A percentile compares a stretch with the other conserved stretches of the same genome.
phyloP scores from a whole-genome alignment of 2,329 filamentous ascomycete species.

The Aspergillus fructus region DNA sequence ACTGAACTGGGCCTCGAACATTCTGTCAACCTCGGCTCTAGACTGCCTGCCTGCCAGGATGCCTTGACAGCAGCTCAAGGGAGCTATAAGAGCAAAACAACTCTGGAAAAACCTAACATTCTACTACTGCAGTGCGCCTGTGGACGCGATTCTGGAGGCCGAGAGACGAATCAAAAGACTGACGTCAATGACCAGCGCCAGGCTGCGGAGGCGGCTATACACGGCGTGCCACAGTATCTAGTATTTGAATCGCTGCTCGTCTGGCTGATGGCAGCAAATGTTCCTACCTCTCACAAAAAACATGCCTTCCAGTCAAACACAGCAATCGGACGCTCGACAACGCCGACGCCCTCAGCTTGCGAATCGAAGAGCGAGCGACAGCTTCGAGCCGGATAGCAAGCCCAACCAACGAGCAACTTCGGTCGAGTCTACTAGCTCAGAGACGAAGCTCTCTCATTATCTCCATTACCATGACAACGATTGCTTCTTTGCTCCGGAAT shows the following conservation, averaged over 20 bases:
- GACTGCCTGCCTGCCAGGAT: neutral
- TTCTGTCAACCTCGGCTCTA: neutral
- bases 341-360: neutral
- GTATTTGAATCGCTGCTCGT: neutral
- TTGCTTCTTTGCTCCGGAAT: constrained; percentile 33
- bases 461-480: constrained; percentile 38
- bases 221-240: constrained; percentile 5
- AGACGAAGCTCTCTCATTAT: constrained; percentile 29
- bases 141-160: neutral
- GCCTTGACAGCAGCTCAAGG: neutral
- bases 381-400: neutral
- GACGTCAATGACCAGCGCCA: neutral
- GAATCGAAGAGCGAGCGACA: neutral
- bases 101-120: too few relatives aligned
- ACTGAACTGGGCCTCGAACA: neutral
- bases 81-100: neutral
- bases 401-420: constrained; percentile 5
- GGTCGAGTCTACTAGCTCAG: constrained; percentile 10
- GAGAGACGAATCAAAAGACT: constrained; percentile 1
- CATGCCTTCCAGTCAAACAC: constrained; percentile 9
- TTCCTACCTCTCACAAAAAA: neutral
- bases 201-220: neutral
- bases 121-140: too few relatives aligned
- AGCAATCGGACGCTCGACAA: neutral
- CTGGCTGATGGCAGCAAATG: neutral